These are phyloP conservation scores for Trichoderma orchidacearum DNA, from an alignment of 495 filamentous ascomycete species.

Conservation along the genomic window DNA sequence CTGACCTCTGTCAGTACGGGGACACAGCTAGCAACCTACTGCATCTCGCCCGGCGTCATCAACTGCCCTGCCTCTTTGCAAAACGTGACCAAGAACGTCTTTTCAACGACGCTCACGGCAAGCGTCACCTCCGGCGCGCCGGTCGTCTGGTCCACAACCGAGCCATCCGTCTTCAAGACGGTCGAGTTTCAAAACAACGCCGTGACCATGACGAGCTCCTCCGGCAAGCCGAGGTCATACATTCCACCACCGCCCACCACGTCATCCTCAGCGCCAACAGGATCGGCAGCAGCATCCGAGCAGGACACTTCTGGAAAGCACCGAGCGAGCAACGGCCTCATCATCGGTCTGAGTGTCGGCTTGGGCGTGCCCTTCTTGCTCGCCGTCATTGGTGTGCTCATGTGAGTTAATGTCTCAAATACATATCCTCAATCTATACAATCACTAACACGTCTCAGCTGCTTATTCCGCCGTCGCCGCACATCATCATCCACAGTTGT, in stretches of 20 bases:
- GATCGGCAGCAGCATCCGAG: neutral
- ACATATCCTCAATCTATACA: neutral
- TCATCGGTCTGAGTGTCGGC: constrained; percentile 30
- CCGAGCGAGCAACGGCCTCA: constrained; percentile 18
- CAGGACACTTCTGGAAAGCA: neutral
- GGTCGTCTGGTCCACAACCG: constrained; percentile 21
- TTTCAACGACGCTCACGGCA: constrained; percentile 13
- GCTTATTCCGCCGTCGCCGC: neutral
- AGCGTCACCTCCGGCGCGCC: constrained; percentile 21
- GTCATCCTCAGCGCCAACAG: neutral
- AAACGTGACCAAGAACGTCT: constrained; percentile 16
- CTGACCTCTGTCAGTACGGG: constrained; percentile 21
- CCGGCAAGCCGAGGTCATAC: constrained; percentile 24
- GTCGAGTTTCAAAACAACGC: neutral
- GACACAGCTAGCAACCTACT: constrained; percentile 24
- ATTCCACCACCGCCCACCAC: constrained; percentile 17
- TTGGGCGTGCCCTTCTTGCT: constrained; percentile 25
- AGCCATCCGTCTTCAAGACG: constrained; percentile 11
- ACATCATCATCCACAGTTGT: neutral
- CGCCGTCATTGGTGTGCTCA: constrained; percentile 14
- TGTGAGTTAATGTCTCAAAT: constrained; percentile 15
- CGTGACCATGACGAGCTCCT: constrained; percentile 19
- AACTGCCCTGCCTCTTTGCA: constrained; percentile 35
- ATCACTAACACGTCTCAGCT: neutral
- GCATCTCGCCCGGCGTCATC: constrained; percentile 22